Base-by-base conservation (phyloP, 2,329 filamentous ascomycete species). In the Bimuria novae-zelandiae region DNA sequence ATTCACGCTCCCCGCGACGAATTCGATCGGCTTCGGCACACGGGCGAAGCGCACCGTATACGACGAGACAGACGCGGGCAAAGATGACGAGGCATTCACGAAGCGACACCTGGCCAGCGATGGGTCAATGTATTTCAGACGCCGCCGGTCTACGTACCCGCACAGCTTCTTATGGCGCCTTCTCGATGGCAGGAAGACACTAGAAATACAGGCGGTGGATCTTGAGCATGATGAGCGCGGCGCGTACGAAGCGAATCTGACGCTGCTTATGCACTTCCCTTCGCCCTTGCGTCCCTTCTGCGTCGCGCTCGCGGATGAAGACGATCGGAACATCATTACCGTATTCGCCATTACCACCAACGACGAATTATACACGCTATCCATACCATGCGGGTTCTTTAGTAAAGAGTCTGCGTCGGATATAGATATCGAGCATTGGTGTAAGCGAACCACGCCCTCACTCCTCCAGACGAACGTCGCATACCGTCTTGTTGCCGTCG, bases 131-230 rank as follows among this genome's bases (percentile, higher is more conserved):
- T 96, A 90, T 77, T 92, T 96, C 74, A 86, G 94, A 50, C 84
- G 84, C 72, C 84, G 88, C 72, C 85, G n/a, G n/a, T n/a, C 89
- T 67, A 80, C 83, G 59, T 87, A 88, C 59, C 94, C 94, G 33
- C 87, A 89, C 69, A 90, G 85, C 74, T 95, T 97, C 70, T 82
- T 96, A 42, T 99, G 94, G 94, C 85, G 93, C 63, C 82, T 97
- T 33, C 77, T 97, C 55, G 89, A 96, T 67, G 86, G 90, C 65
- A 85, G 86, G 67, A 89, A 84, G 61, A 80, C 91, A 57, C 80
- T 99, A 63, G 93, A 94, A 75, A 81, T 99, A 45, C 89, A 90
- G 68, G 87, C 86, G 35, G 85, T 90, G 55, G 94, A 99, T 75
- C 77, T 97, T 60, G 88, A 85, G 19, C 70, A 92, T 83, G 77